Evolutionary conservation across 768 basidiomycete genomes (phyloP).

Genomic region (Dioszegia aurantiaca): DNA sequence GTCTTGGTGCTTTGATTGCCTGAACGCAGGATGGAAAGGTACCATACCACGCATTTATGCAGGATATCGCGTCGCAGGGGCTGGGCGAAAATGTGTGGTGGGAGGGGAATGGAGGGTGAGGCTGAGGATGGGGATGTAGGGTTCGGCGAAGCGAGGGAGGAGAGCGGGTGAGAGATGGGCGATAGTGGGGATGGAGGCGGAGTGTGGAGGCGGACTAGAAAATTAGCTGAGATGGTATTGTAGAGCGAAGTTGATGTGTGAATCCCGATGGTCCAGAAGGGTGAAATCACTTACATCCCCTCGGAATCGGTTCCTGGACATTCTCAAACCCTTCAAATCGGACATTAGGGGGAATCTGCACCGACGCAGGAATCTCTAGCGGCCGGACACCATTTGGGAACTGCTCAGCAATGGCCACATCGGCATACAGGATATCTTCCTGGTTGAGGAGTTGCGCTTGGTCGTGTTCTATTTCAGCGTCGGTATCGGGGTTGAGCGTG

Average conservation of each 20-base stretch:
- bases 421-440: conserved; percentile 6
- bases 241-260: too few relatives aligned
- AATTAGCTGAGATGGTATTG: background rate
- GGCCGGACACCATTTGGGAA: background rate
- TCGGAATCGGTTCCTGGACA: conserved; percentile 1
- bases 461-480: background rate
- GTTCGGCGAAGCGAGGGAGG: conserved; percentile 40
- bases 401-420: background rate
- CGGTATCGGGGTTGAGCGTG: background rate
- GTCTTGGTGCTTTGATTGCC: conserved; percentile 90
- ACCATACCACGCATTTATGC: conserved; percentile 83
- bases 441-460: background rate
- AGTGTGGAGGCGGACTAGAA: conserved; percentile 10
- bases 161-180: conserved; percentile 43
- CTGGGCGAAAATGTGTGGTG: conserved; percentile 69
- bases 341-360: conserved; percentile 11
- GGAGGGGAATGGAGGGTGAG: conserved; percentile 34
- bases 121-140: conserved; percentile 25
- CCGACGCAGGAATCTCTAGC: background rate
- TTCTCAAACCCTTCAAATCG: conserved; percentile 19
- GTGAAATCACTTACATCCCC: conserved; percentile 11
- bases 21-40: conserved; percentile 76
- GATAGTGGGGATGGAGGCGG: background rate
- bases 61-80: conserved; percentile 89
- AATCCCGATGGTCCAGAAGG: too few relatives aligned